Evolutionary conservation across 768 basidiomycete genomes (phyloP).

Genomic region (Collybia sordida): DNA sequence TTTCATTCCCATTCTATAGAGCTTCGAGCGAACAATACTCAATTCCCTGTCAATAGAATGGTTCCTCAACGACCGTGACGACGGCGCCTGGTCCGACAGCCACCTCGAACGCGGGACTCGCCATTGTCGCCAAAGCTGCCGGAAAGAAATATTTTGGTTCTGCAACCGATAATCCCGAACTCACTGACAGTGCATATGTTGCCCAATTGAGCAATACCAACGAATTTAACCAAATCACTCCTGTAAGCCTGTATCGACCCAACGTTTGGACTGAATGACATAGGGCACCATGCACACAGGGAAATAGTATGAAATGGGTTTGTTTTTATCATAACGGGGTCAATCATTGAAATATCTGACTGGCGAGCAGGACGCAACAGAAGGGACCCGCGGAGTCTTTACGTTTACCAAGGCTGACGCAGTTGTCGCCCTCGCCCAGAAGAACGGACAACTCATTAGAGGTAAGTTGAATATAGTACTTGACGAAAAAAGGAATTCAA

Average conservation of each 20-base stretch:
- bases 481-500: too few species aligned
- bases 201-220: conserved; percentile 34
- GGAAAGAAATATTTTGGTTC: conserved; percentile 50
- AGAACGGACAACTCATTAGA: conserved; percentile 38
- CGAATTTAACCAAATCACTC: conserved; percentile 46
- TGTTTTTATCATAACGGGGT: conserved; percentile 1
- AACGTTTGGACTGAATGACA: neutral
- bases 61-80: conserved; percentile 10
- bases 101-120: conserved; percentile 24
- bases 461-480: neutral
- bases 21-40: too few species aligned
- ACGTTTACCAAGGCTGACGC: conserved; percentile 45
- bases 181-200: conserved; percentile 40
- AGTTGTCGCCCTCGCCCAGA: conserved; percentile 42
- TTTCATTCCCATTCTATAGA: conserved; percentile 2
- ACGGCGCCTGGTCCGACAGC: conserved; percentile 11
- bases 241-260: conserved; percentile 22
- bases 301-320: conserved; percentile 61
- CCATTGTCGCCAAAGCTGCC: conserved; percentile 50
- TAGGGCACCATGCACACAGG: conserved; percentile 10
- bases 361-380: conserved; percentile 45
- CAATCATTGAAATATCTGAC: too few species aligned
- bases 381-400: conserved; percentile 45
- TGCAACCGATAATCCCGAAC: conserved; percentile 47
- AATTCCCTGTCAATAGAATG: neutral